Evolutionary conservation across 1,284 basidiomycete species (phyloP).

Genomic region (Ceratobasidium papillatum): DNA sequence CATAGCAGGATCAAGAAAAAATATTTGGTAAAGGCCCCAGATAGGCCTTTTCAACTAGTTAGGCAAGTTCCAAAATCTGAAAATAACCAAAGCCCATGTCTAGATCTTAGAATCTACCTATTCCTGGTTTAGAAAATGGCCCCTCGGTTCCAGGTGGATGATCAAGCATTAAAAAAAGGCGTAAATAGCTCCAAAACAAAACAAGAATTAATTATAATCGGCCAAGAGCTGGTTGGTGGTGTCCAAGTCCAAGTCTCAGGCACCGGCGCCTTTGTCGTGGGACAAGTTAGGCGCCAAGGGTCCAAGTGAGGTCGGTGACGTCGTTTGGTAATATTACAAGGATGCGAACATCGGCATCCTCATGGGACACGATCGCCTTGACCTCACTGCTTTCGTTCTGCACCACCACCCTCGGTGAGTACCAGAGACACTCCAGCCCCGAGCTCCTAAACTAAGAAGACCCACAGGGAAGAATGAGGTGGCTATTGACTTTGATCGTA

Average conservation of each 20-base stretch:
- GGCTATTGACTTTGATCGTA: slow-evolving; percentile 2
- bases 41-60: too few species aligned
- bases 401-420: not conserved
- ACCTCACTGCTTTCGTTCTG: not conserved
- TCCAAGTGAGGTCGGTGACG: not conserved
- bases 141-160: too few species aligned
- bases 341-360: not conserved
- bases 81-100: too few species aligned
- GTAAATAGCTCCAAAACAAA: too few species aligned
- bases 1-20: too few species aligned
- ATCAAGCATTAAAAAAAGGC: too few species aligned
- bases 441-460: not conserved
- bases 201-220: too few species aligned
- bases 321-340: not conserved
- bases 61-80: too few species aligned
- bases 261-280: not conserved
- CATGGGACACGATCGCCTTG: not conserved
- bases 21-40: too few species aligned
- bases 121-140: too few species aligned
- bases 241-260: not conserved
- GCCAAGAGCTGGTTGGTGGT: too few species aligned
- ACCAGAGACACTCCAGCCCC: not conserved
- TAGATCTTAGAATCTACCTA: too few species aligned
- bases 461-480: not conserved
- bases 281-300: not conserved